Evolutionary conservation across 495 filamentous ascomycete genomes (phyloP).

Genomic region (Amorphotheca resinae): DNA sequence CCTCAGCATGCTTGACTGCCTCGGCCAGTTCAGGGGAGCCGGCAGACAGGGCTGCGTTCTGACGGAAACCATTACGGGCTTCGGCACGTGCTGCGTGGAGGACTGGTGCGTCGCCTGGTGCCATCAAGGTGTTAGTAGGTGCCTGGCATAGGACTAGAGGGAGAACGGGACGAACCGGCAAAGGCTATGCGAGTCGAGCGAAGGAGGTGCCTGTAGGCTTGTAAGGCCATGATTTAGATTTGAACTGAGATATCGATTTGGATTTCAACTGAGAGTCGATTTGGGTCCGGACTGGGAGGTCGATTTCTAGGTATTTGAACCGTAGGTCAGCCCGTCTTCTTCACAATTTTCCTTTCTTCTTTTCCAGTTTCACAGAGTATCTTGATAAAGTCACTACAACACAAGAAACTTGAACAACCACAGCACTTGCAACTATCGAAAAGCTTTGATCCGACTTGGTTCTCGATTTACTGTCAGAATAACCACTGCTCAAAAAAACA

Average conservation of each 20-base stretch:
- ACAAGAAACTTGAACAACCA: background rate
- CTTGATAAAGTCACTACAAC: background rate
- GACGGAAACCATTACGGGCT: conserved; percentile 59
- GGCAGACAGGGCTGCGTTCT: conserved; percentile 43
- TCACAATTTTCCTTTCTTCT: background rate
- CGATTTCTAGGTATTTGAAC: background rate
- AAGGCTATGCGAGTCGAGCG: conserved; percentile 78
- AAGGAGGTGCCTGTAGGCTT: conserved; percentile 72
- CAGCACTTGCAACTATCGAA: background rate
- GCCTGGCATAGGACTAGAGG: background rate
- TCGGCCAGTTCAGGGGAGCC: conserved; percentile 35
- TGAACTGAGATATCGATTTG: too few species aligned
- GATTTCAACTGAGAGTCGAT: too few species aligned
- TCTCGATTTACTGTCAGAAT: background rate
- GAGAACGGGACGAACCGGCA: conserved; percentile 41
- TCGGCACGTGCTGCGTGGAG: conserved; percentile 56
- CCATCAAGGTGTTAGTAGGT: background rate
- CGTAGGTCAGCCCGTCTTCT: background rate
- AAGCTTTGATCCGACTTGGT: background rate
- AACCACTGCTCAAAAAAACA: background rate
- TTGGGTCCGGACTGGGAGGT: too few species aligned
- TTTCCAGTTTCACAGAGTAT: background rate
- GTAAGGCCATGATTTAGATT: conserved; percentile 53
- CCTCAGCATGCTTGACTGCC: conserved; percentile 63
- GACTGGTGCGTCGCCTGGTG: conserved; percentile 49